Conservation (phyloP, 352 stramenopile species). For the Phytophthora ohioensis region DNA sequence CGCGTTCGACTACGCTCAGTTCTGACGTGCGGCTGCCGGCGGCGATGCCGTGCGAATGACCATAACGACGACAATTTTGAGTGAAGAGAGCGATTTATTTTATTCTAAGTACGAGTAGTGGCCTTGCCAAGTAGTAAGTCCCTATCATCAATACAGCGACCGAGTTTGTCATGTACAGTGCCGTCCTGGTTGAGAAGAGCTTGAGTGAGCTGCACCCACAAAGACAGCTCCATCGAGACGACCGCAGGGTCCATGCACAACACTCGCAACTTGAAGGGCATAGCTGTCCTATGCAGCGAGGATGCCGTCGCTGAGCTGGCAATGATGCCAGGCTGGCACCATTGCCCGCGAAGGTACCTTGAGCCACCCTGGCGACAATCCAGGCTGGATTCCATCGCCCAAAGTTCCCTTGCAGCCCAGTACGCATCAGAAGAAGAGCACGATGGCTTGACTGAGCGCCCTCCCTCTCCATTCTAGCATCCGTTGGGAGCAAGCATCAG, state of each 20-base stretch:
- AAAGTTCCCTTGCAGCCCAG: neutral
- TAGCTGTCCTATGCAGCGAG: slow-evolving; percentile 6
- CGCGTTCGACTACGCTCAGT: slow-evolving; percentile 37
- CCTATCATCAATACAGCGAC: neutral
- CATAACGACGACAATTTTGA: slow-evolving; percentile 28
- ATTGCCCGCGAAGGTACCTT: slow-evolving; percentile 5
- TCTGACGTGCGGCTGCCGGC: slow-evolving; percentile 22
- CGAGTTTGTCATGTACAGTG: neutral
- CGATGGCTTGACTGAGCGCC: neutral
- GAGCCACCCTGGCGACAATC: slow-evolving; percentile 25
- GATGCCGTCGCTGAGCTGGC: neutral
- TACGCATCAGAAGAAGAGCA: neutral
- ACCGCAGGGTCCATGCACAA: no score
- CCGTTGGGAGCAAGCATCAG: neutral
- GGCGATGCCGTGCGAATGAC: neutral
- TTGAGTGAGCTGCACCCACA: no score
- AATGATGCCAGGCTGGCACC: neutral
- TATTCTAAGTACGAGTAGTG: slow-evolving; percentile 19
- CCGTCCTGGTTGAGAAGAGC: neutral
- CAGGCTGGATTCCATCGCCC: neutral
- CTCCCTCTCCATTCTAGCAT: neutral
- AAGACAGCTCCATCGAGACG: no score
- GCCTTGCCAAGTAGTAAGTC: neutral
- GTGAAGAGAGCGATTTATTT: slow-evolving; percentile 23
- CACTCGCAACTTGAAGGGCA: neutral